Evolutionary conservation across 2,329 filamentous ascomycete genomes (phyloP).

Genomic region (Emergomyces pasteurianus): DNA sequence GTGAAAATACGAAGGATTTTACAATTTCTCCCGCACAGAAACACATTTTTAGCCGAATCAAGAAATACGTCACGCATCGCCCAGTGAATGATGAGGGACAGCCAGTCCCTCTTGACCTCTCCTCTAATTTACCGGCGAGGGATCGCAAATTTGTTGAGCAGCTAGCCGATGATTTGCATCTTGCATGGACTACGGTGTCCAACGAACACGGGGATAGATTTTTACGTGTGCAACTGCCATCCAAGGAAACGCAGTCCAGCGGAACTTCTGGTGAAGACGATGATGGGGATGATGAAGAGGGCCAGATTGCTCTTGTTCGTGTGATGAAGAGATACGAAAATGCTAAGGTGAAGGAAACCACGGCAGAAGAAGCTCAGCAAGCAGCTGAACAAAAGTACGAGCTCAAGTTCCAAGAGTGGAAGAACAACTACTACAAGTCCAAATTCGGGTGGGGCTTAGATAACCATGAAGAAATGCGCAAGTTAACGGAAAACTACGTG

Average conservation of each 20-base stretch:
- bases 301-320: slow-evolving; percentile 67
- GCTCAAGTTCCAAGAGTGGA: slow-evolving; percentile 83
- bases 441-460: slow-evolving; percentile 86
- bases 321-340: slow-evolving; percentile 87
- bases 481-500: slow-evolving; percentile 89
- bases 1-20: slow-evolving; percentile 49
- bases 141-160: slow-evolving; percentile 92
- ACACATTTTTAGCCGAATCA: slow-evolving; percentile 68
- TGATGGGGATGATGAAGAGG: slow-evolving; percentile 69
- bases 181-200: slow-evolving; percentile 53
- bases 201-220: slow-evolving; percentile 56
- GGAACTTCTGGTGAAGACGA: slow-evolving; percentile 36
- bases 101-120: slow-evolving; percentile 55
- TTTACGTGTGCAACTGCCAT: slow-evolving; percentile 50
- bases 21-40: slow-evolving; percentile 71
- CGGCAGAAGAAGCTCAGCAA: slow-evolving; percentile 64
- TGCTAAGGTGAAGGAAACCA: slow-evolving; percentile 70
- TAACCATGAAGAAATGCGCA: slow-evolving; percentile 66
- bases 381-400: slow-evolving; percentile 78
- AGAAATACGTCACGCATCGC: slow-evolving; percentile 66
- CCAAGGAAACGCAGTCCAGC: slow-evolving; percentile 35
- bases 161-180: slow-evolving; percentile 56
- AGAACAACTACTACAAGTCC: slow-evolving; percentile 78
- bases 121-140: slow-evolving; percentile 59
- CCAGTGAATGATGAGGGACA: slow-evolving; percentile 38